Evolutionary conservation across 2,329 filamentous ascomycete genomes (phyloP).

Genomic region (Rosellinia necatrix): DNA sequence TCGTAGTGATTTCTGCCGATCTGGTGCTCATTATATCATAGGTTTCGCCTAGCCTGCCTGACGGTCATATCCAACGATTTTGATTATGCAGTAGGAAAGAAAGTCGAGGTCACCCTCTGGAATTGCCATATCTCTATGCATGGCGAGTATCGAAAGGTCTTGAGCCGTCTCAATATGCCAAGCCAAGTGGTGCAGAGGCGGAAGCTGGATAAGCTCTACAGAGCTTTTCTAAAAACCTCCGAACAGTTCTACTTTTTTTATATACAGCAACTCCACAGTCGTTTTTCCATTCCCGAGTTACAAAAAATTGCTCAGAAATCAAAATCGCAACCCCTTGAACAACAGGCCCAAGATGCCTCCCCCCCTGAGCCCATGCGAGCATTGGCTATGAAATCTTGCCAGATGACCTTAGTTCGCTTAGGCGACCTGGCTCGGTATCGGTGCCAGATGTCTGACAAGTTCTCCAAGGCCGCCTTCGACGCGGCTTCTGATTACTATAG

Average conservation of each 20-base stretch:
- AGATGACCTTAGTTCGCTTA: conserved; percentile 81
- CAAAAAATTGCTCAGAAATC: conserved; percentile 50
- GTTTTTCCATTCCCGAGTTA: conserved; percentile 59
- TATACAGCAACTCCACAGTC: conserved; percentile 73
- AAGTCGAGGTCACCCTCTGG: conserved; percentile 78
- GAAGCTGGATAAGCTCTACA: conserved; percentile 80
- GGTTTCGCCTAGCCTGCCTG: conserved; percentile 74
- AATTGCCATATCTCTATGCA: conserved; percentile 78
- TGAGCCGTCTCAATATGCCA: conserved; percentile 59
- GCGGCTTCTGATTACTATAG: conserved; percentile 83
- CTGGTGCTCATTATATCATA: conserved; percentile 41
- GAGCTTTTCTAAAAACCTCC: conserved; percentile 83
- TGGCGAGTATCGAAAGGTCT: conserved; percentile 72
- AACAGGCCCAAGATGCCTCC: conserved; percentile 50
- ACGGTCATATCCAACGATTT: conserved; percentile 75
- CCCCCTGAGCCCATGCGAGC: conserved; percentile 52
- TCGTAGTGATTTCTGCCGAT: neutral
- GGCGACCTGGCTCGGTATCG: conserved; percentile 92
- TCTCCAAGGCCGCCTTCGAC: conserved; percentile 71
- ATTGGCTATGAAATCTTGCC: conserved; percentile 74
- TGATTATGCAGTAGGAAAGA: conserved; percentile 63
- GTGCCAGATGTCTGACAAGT: conserved; percentile 70
- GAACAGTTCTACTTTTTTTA: conserved; percentile 88
- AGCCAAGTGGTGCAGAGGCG: conserved; percentile 67
- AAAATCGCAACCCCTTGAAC: conserved; percentile 50